phyloP scores from a whole-genome alignment of 2,329 filamentous ascomycete species.

The Botrytis porri region DNA sequence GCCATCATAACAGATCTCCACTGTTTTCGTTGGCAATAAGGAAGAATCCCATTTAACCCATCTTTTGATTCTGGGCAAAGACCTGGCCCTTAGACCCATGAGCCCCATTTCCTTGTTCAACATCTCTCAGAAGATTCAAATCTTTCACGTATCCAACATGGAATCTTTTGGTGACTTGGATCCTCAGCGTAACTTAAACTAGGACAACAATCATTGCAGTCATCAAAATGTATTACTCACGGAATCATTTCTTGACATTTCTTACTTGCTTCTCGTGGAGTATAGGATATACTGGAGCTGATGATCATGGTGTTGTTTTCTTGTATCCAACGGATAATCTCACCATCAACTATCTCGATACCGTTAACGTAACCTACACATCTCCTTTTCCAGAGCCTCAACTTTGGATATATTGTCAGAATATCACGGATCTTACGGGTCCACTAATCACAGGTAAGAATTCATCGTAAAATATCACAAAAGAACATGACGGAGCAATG shows the following conservation, averaged over 20 bases:
- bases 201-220: background rate
- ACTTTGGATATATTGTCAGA: slow-evolving; percentile 26
- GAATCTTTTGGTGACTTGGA: slow-evolving; percentile 3
- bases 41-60: slow-evolving; percentile 5
- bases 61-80: background rate
- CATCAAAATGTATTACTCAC: slow-evolving; percentile 6
- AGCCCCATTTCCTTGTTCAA: background rate
- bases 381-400: slow-evolving; percentile 25
- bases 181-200: background rate
- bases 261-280: slow-evolving; percentile 6
- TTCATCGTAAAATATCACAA: background rate
- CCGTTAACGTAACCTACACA: slow-evolving; percentile 28
- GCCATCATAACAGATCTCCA: background rate
- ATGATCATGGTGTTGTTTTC: slow-evolving; percentile 25
- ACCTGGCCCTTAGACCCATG: background rate
- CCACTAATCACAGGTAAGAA: slow-evolving; percentile 15
- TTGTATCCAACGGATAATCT: slow-evolving; percentile 24
- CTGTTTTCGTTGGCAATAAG: background rate
- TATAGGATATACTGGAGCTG: slow-evolving; percentile 17
- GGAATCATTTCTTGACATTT: background rate
- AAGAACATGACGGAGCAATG: background rate
- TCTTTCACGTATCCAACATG: slow-evolving; percentile 11
- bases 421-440: slow-evolving; percentile 13
- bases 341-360: slow-evolving; percentile 28
- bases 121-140: background rate